Percentiles rank a stretch among this genome's conserved stretches.
phyloP scores from a whole-genome alignment of 306 rosid species.

The Malus domestica region DNA sequence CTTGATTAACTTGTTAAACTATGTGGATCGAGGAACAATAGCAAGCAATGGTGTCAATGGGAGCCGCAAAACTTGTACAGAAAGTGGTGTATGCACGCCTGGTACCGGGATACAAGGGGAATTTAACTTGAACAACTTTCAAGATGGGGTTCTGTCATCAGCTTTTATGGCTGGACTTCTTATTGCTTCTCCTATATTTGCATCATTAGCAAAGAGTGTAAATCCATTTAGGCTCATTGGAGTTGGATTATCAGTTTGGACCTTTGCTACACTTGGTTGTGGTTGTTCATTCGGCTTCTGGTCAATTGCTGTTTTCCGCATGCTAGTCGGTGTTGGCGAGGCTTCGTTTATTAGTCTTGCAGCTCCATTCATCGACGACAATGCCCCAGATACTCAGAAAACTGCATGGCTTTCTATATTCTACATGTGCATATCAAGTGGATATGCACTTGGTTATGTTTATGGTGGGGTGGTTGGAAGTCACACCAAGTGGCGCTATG shows the following conservation, averaged over 20 bases:
- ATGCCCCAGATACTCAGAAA: constrained; percentile 80
- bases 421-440: constrained; percentile 83
- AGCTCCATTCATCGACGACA: constrained; percentile 88
- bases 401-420: constrained; percentile 65
- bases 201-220: constrained; percentile 71
- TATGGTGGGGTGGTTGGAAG: constrained; percentile 74
- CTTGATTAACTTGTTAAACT: constrained; percentile 70
- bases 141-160: constrained; percentile 86
- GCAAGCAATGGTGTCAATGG: constrained; percentile 97
- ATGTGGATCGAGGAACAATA: constrained; percentile 83
- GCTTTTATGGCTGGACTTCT: constrained; percentile 97
- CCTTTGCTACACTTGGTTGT: constrained; percentile 53
- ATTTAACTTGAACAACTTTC: constrained; percentile 76
- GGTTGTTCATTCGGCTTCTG: constrained; percentile 64
- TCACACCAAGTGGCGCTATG: constrained; percentile 57
- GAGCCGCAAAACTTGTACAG: constrained; percentile 47
- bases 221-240: constrained; percentile 84
- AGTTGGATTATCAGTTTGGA: constrained; percentile 84
- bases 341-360: constrained; percentile 94
- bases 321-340: constrained; percentile 88
- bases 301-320: constrained; percentile 73
- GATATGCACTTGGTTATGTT: constrained; percentile 77
- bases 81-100: constrained; percentile 50
- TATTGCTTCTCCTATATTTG: constrained; percentile 83
- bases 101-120: constrained; percentile 92